Percentiles rank a stretch among this genome's conserved stretches.
These are phyloP conservation scores for Mitragyna speciosa DNA, from an alignment of 257 asterid species.

Conservation along the genomic window DNA sequence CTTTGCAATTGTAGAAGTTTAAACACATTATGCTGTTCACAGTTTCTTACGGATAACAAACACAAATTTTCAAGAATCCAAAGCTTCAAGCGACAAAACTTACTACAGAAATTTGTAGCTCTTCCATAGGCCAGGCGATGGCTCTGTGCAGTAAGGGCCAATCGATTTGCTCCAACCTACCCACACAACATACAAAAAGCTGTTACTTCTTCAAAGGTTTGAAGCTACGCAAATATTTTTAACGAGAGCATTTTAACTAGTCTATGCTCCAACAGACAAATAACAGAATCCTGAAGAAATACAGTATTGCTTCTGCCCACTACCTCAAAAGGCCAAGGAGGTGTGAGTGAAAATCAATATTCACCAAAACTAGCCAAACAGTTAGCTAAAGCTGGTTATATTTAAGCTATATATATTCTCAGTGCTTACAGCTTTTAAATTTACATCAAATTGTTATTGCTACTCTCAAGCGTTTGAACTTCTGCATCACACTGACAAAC, in stretches of 20 bases:
- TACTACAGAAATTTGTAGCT: conserved; percentile 22
- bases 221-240: not conserved
- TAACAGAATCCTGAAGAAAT: not conserved
- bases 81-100: conserved; percentile 17
- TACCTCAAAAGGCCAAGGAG: not conserved
- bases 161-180: conserved; percentile 22
- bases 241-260: not conserved
- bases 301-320: not conserved
- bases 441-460: not conserved
- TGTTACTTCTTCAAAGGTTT: not conserved
- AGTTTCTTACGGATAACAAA: conserved; percentile 4
- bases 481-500: not conserved
- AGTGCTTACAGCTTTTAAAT: not conserved
- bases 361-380: not conserved
- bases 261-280: not conserved
- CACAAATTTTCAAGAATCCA: conserved; percentile 23
- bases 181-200: not conserved
- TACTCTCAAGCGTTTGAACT: not conserved
- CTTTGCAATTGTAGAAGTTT: conserved; percentile 5
- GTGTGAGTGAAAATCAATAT: not conserved
- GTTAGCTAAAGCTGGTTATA: not conserved
- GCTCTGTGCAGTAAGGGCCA: conserved; percentile 9
- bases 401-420: not conserved
- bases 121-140: conserved; percentile 20
- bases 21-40: conserved; percentile 15